Percentiles rank a stretch among this genome's conserved stretches.
Evolutionary conservation across 805 yeast species (phyloP).

Genomic region (Metschnikowia drakensbergensis): DNA sequence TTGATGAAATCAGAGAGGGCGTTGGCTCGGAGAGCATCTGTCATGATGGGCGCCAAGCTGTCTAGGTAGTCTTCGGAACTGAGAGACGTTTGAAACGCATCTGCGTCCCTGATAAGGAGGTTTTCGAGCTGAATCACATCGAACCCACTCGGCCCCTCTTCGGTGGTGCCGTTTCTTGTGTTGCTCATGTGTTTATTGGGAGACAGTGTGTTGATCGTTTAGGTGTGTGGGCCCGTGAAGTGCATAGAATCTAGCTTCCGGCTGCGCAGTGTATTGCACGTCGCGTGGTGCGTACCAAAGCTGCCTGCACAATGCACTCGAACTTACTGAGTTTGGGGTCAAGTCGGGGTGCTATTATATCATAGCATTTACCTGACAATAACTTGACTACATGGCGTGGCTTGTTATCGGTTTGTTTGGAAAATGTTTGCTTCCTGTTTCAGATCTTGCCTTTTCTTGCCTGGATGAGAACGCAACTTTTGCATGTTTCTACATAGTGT

Average conservation of each 20-base stretch:
- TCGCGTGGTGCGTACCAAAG: background rate
- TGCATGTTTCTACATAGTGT: too few species aligned
- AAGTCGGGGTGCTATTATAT: too few species aligned
- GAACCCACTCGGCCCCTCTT: constrained; percentile 2
- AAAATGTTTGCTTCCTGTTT: too few species aligned
- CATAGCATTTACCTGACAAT: too few species aligned
- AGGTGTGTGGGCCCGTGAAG: background rate
- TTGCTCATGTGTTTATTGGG: background rate
- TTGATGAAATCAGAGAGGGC: constrained; percentile 54
- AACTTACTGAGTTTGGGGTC: background rate
- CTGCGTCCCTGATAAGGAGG: constrained; percentile 38
- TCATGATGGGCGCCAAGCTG: constrained; percentile 72
- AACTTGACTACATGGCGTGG: too few species aligned
- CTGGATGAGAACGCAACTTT: too few species aligned
- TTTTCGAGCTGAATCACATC: constrained; percentile 35
- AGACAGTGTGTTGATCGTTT: background rate
- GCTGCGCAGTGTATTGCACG: constrained; percentile 2
- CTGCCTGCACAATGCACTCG: background rate
- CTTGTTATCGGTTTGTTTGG: too few species aligned
- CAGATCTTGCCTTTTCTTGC: too few species aligned
- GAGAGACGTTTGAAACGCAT: constrained; percentile 44
- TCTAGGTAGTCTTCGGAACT: constrained; percentile 70
- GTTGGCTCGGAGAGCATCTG: constrained; percentile 53
- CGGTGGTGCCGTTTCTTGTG: background rate
- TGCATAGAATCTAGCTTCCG: background rate